Conservation (phyloP, 495 filamentous ascomycete genomes). For the Talaromyces proteolyticus region DNA sequence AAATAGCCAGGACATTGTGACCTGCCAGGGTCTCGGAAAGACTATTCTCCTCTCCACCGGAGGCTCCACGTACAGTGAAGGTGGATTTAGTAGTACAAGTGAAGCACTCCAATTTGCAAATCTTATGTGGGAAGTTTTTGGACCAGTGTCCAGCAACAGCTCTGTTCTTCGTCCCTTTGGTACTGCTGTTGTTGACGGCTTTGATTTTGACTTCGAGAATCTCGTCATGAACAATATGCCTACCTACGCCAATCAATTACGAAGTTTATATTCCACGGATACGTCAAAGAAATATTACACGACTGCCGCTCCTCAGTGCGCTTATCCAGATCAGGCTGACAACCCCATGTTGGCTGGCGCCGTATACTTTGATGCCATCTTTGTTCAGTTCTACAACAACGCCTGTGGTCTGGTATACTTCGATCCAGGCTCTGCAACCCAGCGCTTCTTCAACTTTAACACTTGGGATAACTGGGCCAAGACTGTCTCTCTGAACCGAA, state of each 20-base stretch:
- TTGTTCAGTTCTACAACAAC: constrained; percentile 74
- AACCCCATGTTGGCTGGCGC: constrained; percentile 47
- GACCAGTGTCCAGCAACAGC: constrained; percentile 31
- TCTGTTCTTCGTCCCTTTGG: constrained; percentile 56
- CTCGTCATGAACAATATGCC: constrained; percentile 38
- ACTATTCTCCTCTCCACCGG: constrained; percentile 64
- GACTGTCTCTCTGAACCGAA: constrained; percentile 49
- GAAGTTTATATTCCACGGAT: constrained; percentile 45
- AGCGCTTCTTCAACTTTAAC: constrained; percentile 61
- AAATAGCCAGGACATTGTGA: constrained; percentile 48
- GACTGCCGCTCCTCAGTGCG: constrained; percentile 63
- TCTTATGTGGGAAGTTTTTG: constrained; percentile 64
- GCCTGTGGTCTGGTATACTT: constrained; percentile 56
- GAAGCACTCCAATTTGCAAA: constrained; percentile 51
- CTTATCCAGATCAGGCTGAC: constrained; percentile 56
- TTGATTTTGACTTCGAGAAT: constrained; percentile 64
- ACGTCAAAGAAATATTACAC: constrained; percentile 49
- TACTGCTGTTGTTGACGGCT: constrained; percentile 59
- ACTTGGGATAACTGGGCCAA: constrained; percentile 71
- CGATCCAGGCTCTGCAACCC: constrained; percentile 29
- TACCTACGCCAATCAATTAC: constrained; percentile 48
- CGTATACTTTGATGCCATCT: constrained; percentile 57
- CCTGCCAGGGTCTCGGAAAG: constrained; percentile 60
- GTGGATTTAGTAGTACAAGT: constrained; percentile 49
- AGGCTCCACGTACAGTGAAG: constrained; percentile 56